These are phyloP conservation scores for Viridothelium virens DNA, from an alignment of 495 filamentous ascomycete species.

Conservation along the genomic window DNA sequence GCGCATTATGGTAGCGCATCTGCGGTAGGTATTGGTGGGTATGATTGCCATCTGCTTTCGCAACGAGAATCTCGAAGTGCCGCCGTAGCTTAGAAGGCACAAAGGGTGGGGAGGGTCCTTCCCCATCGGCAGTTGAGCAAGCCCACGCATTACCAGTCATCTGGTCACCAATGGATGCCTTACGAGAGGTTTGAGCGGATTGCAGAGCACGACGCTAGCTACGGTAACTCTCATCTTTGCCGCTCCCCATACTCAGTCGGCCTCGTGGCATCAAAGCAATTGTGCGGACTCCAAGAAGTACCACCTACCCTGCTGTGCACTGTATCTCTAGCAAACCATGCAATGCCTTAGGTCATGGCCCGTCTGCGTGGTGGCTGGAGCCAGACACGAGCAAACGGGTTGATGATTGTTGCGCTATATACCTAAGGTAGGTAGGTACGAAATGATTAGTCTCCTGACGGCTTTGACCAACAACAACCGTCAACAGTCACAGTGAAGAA, in stretches of 20 bases:
- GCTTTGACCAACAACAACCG: too few species aligned
- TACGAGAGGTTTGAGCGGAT: too few species aligned
- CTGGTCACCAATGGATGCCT: not conserved
- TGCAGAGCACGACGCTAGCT: too few species aligned
- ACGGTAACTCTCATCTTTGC: too few species aligned
- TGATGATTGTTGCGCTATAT: too few species aligned
- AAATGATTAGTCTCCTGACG: too few species aligned
- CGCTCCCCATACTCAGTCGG: not conserved
- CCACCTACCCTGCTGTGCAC: not conserved
- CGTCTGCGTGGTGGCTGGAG: too few species aligned
- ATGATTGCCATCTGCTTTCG: too few species aligned
- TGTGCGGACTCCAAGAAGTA: not conserved
- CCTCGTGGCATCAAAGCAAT: not conserved
- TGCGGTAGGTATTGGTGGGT: too few species aligned
- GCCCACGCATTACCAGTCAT: not conserved
- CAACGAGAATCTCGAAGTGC: not conserved
- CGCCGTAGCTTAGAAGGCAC: constrained; percentile 1
- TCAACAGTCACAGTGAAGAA: too few species aligned
- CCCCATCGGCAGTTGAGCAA: not conserved
- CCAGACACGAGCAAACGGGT: too few species aligned
- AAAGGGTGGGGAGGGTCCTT: not conserved
- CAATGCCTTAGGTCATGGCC: not conserved
- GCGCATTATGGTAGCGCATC: not conserved
- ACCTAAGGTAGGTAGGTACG: too few species aligned
- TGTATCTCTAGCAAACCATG: not conserved